These are phyloP conservation scores for Capsella bursapastoris DNA, from an alignment of 345 rosid species.

Conservation along the genomic window DNA sequence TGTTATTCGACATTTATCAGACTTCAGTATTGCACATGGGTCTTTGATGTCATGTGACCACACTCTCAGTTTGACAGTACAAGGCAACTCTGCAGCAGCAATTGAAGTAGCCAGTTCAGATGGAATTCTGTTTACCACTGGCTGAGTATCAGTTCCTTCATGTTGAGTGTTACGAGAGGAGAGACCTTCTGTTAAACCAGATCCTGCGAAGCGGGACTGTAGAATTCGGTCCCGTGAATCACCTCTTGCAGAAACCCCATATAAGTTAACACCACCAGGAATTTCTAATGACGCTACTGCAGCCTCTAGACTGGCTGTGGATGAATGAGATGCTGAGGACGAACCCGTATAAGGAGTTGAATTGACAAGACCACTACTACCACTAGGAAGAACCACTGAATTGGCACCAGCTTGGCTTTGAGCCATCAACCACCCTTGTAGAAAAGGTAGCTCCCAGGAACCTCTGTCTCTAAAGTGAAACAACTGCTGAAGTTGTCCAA, in stretches of 20 bases:
- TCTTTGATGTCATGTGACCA: constrained; percentile 83
- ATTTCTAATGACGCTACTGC: constrained; percentile 55
- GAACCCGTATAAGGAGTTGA: constrained; percentile 46
- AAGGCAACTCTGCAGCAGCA: constrained; percentile 95
- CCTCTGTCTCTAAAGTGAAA: constrained; percentile 62
- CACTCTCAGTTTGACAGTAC: constrained; percentile 88
- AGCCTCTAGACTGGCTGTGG: constrained; percentile 56
- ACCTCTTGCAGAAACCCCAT: constrained; percentile 58
- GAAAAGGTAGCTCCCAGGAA: constrained; percentile 72
- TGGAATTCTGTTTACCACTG: constrained; percentile 64
- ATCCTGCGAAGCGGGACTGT: constrained; percentile 51
- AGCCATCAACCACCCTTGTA: constrained; percentile 82
- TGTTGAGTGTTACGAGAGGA: constrained; percentile 44
- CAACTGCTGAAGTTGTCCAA: constrained; percentile 59
- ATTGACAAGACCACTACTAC: constrained; percentile 48
- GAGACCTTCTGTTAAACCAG: constrained; percentile 52
- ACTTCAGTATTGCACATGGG: constrained; percentile 67
- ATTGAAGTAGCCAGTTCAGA: constrained; percentile 80
- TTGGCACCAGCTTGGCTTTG: constrained; percentile 67
- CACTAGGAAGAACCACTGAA: constrained; percentile 51
- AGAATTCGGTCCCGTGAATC: constrained; percentile 47
- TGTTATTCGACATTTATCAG: constrained; percentile 68
- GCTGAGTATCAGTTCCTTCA: constrained; percentile 54
- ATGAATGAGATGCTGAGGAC: constrained; percentile 44
- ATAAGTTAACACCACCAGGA: constrained; percentile 56